Evolutionary conservation across 148 eudicot species (phyloP), one percentile per base, ranked within the genome.

Genomic region (Chenopodium quinoa): DNA sequence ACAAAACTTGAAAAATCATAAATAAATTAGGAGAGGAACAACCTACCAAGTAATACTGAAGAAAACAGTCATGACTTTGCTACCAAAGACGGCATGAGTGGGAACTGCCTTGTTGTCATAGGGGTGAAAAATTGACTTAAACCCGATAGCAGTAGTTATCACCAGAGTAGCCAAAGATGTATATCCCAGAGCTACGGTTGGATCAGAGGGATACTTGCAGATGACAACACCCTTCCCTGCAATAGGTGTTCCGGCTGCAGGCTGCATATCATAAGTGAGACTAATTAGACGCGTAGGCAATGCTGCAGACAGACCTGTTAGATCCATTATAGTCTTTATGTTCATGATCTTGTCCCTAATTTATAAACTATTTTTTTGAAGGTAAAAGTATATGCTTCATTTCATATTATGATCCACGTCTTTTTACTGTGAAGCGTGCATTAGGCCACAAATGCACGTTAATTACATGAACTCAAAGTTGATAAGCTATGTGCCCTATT

Each of bases 151-250:
- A 9, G 91, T 78, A 34, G 90, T 87, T 54, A 86, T 82, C 10
- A 82, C 31, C 46, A 95, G 93, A 76, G 88, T 89, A 20, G 13
- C 92, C 71, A 86, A 77, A 9, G 97, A 92, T 50, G 91, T 65
- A 81, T 86, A 91, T 63, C 98, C 98, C 85, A 95, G 85, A 70
- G 47, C 86, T 52, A 93, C 92, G 12, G 89, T 86, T 23, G 97
- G 96, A 78, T 91, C 94, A 44, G 91, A 87, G 9, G 95, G 91
- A 81, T 89, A 95, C 84, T 91, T 93, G 96, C 98, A 95, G 78
- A 91, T 89, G 27, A 91, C 89, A 4, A 88, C 90, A 60, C 84
- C 97, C 78, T 93, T 95, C 50, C 98, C 94, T 0, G 83, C 80
- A 64, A 95, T 92, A 3, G 91, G 80, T 64, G 90, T 91, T 75